These are phyloP conservation scores for Cryphonectria naterciae DNA, from an alignment of 2,329 filamentous ascomycete species.

Conservation along the genomic window DNA sequence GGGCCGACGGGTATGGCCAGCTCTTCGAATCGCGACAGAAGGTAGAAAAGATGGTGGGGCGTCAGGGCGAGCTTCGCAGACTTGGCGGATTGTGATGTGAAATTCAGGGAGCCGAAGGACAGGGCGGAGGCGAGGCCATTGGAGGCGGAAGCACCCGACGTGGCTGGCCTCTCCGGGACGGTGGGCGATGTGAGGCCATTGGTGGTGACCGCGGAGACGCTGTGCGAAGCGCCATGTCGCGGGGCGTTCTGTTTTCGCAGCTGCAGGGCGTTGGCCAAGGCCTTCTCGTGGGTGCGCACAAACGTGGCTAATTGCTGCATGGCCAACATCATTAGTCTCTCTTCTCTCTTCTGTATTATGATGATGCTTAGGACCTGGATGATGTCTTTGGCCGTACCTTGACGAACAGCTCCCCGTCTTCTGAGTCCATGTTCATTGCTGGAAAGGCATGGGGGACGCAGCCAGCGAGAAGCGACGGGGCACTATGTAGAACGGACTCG, in stretches of 20 bases:
- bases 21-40: constrained; percentile 93
- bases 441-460: constrained; percentile 50
- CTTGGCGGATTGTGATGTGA: constrained; percentile 83
- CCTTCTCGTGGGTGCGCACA: constrained; percentile 96
- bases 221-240: constrained; percentile 72
- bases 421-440: constrained; percentile 74
- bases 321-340: constrained; percentile 36
- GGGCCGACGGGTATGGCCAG: constrained; percentile 87
- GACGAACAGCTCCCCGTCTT: constrained; percentile 88
- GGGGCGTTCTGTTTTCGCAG: constrained; percentile 72
- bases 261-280: constrained; percentile 92
- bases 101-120: constrained; percentile 82
- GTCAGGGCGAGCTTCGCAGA: constrained; percentile 91
- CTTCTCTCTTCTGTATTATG: background rate
- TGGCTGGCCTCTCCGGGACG: constrained; percentile 64
- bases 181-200: constrained; percentile 53
- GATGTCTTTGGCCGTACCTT: constrained; percentile 61
- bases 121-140: constrained; percentile 81
- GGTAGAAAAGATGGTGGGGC: constrained; percentile 94
- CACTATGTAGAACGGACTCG: constrained; percentile 32
- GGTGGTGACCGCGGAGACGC: constrained; percentile 60
- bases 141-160: constrained; percentile 67
- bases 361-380: background rate
- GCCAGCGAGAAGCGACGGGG: constrained; percentile 16
- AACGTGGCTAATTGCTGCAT: constrained; percentile 89